Conservation (phyloP, 2,329 filamentous ascomycete genomes). For the Parasarocladium wereldwijsianum region DNA sequence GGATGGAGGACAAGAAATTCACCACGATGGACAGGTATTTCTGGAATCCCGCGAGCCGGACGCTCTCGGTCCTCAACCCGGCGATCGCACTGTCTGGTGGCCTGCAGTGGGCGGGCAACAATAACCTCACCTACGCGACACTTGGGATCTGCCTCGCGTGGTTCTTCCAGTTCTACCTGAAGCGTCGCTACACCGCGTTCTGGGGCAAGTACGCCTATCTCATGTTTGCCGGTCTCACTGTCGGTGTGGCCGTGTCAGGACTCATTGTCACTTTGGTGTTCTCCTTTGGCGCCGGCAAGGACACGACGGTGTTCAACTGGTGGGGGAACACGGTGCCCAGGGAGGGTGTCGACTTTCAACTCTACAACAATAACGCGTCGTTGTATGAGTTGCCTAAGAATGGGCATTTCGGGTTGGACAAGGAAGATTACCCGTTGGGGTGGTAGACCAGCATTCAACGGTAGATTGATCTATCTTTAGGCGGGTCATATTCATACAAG, state of each 20-base stretch:
- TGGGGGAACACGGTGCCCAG: constrained; percentile 7
- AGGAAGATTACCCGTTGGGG: constrained; percentile 7
- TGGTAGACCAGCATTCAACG: constrained; percentile 13
- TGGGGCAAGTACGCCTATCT: constrained; percentile 16
- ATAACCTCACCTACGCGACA: constrained; percentile 16
- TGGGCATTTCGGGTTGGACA: constrained; percentile 7
- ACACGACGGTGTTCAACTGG: constrained; percentile 3
- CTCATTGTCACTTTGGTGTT: constrained; percentile 9
- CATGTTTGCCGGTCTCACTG: constrained; percentile 11
- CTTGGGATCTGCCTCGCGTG: constrained; percentile 14
- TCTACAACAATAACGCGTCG: constrained; percentile 8
- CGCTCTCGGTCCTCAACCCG: constrained; percentile 29
- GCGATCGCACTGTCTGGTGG: constrained; percentile 23
- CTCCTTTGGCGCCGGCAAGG: constrained; percentile 9
- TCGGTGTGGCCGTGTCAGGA: constrained; percentile 8
- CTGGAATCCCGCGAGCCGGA: constrained; percentile 13
- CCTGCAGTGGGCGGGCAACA: constrained; percentile 14
- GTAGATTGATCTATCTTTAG: too few relatives aligned
- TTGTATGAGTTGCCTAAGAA: constrained; percentile 6
- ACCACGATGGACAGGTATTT: constrained; percentile 10
- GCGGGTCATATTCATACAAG: too few relatives aligned
- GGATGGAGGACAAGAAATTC: constrained; percentile 8
- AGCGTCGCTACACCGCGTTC: constrained; percentile 13
- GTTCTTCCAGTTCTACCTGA: constrained; percentile 14
- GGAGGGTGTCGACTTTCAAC: constrained; percentile 9